These are phyloP conservation scores for Spiraea crenata DNA, from an alignment of 331 rosid genomes.

Conservation along the genomic window DNA sequence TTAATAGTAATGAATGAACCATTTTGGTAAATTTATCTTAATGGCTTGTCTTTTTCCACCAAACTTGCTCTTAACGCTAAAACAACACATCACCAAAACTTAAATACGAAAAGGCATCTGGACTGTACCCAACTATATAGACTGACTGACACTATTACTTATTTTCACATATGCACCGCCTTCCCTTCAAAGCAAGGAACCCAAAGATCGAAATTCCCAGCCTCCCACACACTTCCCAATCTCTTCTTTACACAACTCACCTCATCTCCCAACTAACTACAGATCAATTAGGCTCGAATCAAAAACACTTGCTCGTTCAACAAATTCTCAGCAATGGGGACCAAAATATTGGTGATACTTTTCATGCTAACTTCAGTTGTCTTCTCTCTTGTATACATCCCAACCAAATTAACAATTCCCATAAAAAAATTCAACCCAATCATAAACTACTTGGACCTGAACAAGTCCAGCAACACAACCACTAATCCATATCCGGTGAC, in stretches of 20 bases:
- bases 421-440: conserved; percentile 35
- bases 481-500: conserved; percentile 48
- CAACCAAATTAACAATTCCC: conserved; percentile 55
- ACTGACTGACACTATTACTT: conserved; percentile 2
- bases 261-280: too few relatives aligned
- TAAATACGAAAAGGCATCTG: too few relatives aligned
- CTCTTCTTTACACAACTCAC: neutral
- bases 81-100: conserved; percentile 4
- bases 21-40: too few relatives aligned
- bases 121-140: conserved; percentile 23
- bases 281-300: too few relatives aligned
- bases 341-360: conserved; percentile 50
- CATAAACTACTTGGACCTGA: conserved; percentile 31
- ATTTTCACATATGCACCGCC: neutral
- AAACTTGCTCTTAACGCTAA: neutral
- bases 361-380: conserved; percentile 49
- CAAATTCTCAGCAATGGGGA: conserved; percentile 44
- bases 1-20: too few relatives aligned
- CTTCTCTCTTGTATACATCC: conserved; percentile 48
- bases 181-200: conserved; percentile 43
- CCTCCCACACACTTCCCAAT: conserved; percentile 21
- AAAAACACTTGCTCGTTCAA: too few relatives aligned
- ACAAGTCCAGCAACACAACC: conserved; percentile 19
- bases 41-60: too few relatives aligned
- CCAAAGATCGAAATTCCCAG: conserved; percentile 17